A percentile compares a stretch with the other conserved stretches of the same genome.
Conservation (phyloP, 129 eudicot species). For the Artemisia argyi region DNA sequence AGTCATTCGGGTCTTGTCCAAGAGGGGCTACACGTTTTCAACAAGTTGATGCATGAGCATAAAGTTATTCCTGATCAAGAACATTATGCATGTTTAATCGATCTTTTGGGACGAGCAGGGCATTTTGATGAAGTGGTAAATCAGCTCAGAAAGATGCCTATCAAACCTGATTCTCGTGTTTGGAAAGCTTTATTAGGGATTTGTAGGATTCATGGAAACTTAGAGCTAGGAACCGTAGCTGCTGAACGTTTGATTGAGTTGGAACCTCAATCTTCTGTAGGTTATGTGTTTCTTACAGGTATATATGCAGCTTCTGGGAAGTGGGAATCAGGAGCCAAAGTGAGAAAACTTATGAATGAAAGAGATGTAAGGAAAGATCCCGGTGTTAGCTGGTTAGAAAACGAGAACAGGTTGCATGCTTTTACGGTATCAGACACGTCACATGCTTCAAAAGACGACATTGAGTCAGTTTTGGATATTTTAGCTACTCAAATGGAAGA, state of each 20-base stretch:
- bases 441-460: conserved; percentile 31
- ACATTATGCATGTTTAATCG: conserved; percentile 83
- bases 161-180: conserved; percentile 50
- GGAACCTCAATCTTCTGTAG: conserved; percentile 60
- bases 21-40: conserved; percentile 50
- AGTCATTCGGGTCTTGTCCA: conserved; percentile 72
- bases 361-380: conserved; percentile 43
- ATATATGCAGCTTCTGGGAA: conserved; percentile 66
- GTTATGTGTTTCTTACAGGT: conserved; percentile 63
- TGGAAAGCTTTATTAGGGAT: conserved; percentile 74
- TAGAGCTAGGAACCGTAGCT: conserved; percentile 53
- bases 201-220: conserved; percentile 67
- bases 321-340: conserved; percentile 57
- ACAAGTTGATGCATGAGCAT: conserved; percentile 39
- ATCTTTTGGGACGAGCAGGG: conserved; percentile 80
- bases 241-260: conserved; percentile 54
- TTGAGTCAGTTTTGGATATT: conserved; percentile 42
- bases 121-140: conserved; percentile 53
- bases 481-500: conserved; percentile 40
- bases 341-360: conserved; percentile 51
- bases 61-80: conserved; percentile 54
- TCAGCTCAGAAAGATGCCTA: conserved; percentile 46
- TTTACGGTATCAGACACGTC: conserved; percentile 36
- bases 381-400: conserved; percentile 67
- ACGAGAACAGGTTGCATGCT: conserved; percentile 36